Base-by-base conservation (phyloP, 345 rosid genomes). In the Euphorbia tirucalli region DNA sequence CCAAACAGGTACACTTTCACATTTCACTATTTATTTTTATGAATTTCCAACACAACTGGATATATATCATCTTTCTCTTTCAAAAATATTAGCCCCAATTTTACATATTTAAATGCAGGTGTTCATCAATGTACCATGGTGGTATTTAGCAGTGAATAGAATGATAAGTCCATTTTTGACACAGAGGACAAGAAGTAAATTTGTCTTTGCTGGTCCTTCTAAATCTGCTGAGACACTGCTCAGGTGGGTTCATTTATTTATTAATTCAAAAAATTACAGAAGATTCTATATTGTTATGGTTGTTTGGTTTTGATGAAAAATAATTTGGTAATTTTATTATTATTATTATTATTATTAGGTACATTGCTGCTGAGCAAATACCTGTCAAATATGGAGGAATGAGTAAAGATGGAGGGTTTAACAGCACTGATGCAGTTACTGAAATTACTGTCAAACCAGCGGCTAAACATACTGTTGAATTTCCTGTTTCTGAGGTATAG, bases 131-230 rank as follows among this genome's bases (percentile, higher is more conserved):
- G 81, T 73, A 15, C 81, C 81, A 7, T 78, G 81, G 81, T 78
- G 81, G 77, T 73, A 78, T 50, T 35, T 73, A 10, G 75, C 81
- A 22, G 61, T 78, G n/a, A 61, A 78, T 27, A 78, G 43, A 35
- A 78, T 77, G 80, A 66, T 78, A 31, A 73, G 77, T 46, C 81
- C 81, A 56, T 78, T 78, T 65, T 68, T 78, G 71, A 78, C 81
- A 7, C 81, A 73, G 67, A 72, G 80, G 41, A 78, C 81, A 3
- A 73, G 65, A 48, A 78, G 81, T 71, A 78, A 78, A 71, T 78
- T 78, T 64, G 67, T 73, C 32, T 57, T 78, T 50, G 74, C 74
- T 30, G 65, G 77, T 11, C 70, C 81, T 44, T 69, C 81, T 37
- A 78, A 63, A 73, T 72, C 81, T 30, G 74, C 74, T 7, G 81